phyloP scores from a whole-genome alignment of 2,329 filamentous ascomycete species.

The Fusarium phyllophilum region DNA sequence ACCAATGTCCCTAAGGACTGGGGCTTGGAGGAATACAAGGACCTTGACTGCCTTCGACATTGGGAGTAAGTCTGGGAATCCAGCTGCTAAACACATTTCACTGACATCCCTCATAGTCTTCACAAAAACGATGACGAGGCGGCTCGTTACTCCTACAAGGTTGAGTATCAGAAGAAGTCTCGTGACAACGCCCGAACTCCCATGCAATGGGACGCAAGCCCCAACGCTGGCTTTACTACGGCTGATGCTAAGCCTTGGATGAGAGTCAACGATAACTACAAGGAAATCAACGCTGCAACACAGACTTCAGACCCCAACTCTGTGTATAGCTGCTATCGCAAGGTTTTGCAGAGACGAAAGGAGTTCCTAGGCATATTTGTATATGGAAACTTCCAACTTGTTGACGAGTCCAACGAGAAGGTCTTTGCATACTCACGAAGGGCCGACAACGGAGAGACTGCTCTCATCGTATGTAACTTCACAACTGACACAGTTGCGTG shows the following conservation, averaged over 20 bases:
- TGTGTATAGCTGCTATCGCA: conserved; percentile 70
- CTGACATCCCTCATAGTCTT: conserved; percentile 41
- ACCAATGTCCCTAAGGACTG: conserved; percentile 70
- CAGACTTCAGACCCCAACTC: conserved; percentile 61
- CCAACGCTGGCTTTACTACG: conserved; percentile 73
- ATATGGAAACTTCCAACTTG: conserved; percentile 66
- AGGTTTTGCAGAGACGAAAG: conserved; percentile 69
- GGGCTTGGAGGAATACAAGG: conserved; percentile 74
- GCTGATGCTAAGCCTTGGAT: conserved; percentile 71
- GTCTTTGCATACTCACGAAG: conserved; percentile 53
- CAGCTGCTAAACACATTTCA: background rate
- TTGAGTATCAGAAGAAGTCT: conserved; percentile 66
- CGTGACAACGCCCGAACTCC: conserved; percentile 77
- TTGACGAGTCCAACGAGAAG: conserved; percentile 50
- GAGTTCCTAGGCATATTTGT: conserved; percentile 70
- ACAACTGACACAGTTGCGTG: conserved; percentile 47
- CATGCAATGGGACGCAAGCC: conserved; percentile 73
- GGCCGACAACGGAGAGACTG: conserved; percentile 46
- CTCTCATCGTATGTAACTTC: conserved; percentile 54
- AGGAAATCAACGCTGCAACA: conserved; percentile 68
- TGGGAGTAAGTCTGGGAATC: conserved; percentile 52
- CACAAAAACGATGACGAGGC: conserved; percentile 53
- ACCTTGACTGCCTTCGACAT: conserved; percentile 68
- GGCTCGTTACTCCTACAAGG: conserved; percentile 50
- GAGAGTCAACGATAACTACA: conserved; percentile 71